These are phyloP conservation scores for Ichthyophthirius multifiliis DNA, from an alignment of 169 alveolate species.

Conservation along the genomic window DNA sequence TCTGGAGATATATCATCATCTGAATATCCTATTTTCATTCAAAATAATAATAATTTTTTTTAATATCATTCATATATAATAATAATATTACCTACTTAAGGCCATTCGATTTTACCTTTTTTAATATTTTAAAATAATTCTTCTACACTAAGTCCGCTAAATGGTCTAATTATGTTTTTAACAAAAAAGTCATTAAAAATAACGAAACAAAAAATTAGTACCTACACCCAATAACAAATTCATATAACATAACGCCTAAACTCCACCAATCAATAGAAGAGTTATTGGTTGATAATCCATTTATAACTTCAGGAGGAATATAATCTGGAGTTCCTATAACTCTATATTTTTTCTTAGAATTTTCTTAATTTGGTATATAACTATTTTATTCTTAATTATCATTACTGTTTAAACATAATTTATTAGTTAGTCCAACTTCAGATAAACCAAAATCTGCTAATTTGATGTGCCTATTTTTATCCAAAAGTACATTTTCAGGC, in stretches of 20 bases:
- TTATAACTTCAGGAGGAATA: conserved; percentile 80
- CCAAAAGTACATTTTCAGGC: conserved; percentile 45
- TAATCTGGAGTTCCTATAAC: conserved; percentile 82
- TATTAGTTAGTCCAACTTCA: conserved; percentile 1
- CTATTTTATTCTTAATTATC: background rate
- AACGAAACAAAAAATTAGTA: conserved; percentile 40
- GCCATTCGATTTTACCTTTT: conserved; percentile 10
- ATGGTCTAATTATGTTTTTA: conserved; percentile 55
- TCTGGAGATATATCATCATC: conserved; percentile 55
- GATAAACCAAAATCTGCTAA: conserved; percentile 45
- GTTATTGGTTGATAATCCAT: conserved; percentile 53
- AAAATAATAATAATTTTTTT: background rate
- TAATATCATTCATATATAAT: background rate
- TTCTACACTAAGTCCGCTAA: conserved; percentile 49
- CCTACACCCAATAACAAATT: conserved; percentile 64
- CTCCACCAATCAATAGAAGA: conserved; percentile 75
- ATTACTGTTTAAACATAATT: background rate
- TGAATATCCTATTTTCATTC: conserved; percentile 16
- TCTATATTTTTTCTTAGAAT: conserved; percentile 16
- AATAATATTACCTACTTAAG: background rate
- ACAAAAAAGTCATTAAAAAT: background rate
- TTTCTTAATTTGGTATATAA: background rate
- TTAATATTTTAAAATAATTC: conserved; percentile 55
- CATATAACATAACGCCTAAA: conserved; percentile 68
- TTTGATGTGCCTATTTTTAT: conserved; percentile 38